Evolutionary conservation across 75 land plant species (phyloP), one percentile per base, ranked within the genome.

Genomic region (Cryptomeria japonica): DNA sequence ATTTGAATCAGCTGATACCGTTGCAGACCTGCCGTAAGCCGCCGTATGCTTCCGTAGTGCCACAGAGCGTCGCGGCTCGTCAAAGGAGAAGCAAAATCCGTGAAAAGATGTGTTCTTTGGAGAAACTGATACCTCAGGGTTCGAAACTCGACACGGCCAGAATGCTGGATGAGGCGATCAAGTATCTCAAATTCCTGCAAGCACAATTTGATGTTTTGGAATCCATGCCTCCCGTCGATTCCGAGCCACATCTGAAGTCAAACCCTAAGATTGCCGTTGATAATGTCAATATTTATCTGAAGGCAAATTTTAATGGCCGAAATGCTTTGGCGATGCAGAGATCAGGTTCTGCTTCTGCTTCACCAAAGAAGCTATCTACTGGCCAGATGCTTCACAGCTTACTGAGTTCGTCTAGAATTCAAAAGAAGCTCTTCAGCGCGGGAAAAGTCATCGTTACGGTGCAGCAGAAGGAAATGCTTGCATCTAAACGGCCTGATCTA

Each of bases 21-120:
- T 16, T 55, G 14, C 77, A 73, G 34, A 32, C 0, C 16, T 75
- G 9, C 34, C 78, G 15, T 36, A 75, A 75, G 37, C 78, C 36
- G 75, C 16, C 12, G 3, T 34, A 75, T 31, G 22, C 25, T 18
- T 79, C 82, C 18, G 82, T 79, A 22, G 82, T 39, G 82, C 82
- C 82, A 5, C 82, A 79, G 44, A 79, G 44, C 82, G 7, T 79
- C 9, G 82, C 82, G 15, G 82, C 46, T 3, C 82, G 82, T 15
- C 82, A 79, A 0, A 37, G 82, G 82, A 79, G 82, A 38, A 79
- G 41, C 3, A 79, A 79, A 19, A 79, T 79, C 44, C 82, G 82
- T 16, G 82, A 79, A 18, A 79, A 38, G 34, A 78, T 78, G 16
- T 42, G 42, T 0, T 78, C 19, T 3, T 12, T 78, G 5, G 80